Evolutionary conservation across 192 early-diverging fungal species (phyloP).

Genomic region (Linnemannia elongata): DNA sequence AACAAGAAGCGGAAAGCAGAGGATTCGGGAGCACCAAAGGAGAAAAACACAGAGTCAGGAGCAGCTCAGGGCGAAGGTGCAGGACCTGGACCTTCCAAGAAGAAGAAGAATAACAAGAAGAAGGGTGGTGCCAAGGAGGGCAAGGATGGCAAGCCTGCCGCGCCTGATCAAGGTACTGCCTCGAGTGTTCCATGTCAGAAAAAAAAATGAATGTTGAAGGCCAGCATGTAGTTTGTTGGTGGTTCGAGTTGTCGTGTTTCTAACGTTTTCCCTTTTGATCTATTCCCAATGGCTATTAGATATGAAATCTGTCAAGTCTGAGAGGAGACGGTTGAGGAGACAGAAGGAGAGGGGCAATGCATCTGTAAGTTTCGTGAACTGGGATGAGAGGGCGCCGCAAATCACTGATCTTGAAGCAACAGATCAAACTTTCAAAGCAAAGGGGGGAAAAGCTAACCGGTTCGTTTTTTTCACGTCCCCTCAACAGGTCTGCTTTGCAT

Average conservation of each 20-base stretch:
- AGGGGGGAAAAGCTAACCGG: neutral
- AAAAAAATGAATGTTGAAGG: too few species aligned
- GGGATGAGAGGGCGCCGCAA: too few species aligned
- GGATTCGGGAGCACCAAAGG: neutral
- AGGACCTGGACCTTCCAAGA: slow-evolving; percentile 17
- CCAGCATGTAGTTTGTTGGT: too few species aligned
- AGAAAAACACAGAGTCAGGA: slow-evolving; percentile 5
- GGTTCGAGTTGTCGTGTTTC: neutral
- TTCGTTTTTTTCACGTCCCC: neutral
- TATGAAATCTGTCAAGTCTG: slow-evolving; percentile 34
- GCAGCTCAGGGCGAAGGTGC: slow-evolving; percentile 8
- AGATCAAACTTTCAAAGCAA: neutral
- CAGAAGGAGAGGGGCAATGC: slow-evolving; percentile 49
- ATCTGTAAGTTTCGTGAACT: slow-evolving; percentile 19
- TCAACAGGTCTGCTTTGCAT: slow-evolving; percentile 83
- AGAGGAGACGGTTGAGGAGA: slow-evolving; percentile 49
- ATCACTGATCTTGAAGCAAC: neutral
- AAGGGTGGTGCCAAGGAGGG: slow-evolving; percentile 10
- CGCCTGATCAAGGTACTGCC: slow-evolving; percentile 18
- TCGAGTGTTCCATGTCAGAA: too few species aligned
- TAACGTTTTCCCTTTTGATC: neutral
- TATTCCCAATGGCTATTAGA: slow-evolving; percentile 6
- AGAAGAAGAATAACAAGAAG: slow-evolving; percentile 29
- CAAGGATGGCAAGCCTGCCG: slow-evolving; percentile 15
- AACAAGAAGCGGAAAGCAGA: slow-evolving; percentile 37